Evolutionary conservation across 2,329 filamentous ascomycete species (phyloP).

Genomic region (Pseudogymnoascus sp.): DNA sequence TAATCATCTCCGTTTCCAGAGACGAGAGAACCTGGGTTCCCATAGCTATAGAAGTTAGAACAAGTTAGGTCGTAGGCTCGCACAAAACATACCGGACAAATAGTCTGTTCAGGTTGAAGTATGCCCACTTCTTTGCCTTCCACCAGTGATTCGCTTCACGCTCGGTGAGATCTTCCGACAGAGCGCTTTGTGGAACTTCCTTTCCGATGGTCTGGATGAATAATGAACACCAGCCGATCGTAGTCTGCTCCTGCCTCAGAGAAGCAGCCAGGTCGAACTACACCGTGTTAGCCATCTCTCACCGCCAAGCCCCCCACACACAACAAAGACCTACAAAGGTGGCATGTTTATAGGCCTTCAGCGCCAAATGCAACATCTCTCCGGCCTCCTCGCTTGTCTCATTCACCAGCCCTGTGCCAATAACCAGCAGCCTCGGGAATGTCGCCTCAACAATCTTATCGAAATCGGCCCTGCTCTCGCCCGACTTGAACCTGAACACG

Average conservation of each 20-base stretch:
- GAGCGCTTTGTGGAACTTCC: constrained; percentile 67
- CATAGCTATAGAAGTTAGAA: constrained; percentile 56
- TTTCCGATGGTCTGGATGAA: constrained; percentile 90
- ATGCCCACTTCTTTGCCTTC: constrained; percentile 99
- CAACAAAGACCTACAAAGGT: constrained; percentile 66
- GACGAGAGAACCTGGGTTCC: constrained; percentile 71
- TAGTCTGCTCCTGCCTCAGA: constrained; percentile 71
- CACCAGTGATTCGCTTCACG: constrained; percentile 96
- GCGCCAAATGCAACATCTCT: constrained; percentile 89
- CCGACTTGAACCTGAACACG: constrained; percentile 85
- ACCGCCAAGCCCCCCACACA: constrained; percentile 13
- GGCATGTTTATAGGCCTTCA: constrained; percentile 97
- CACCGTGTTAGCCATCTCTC: constrained; percentile 27
- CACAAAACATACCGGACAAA: constrained; percentile 67
- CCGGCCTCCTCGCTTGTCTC: constrained; percentile 91
- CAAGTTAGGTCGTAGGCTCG: neutral
- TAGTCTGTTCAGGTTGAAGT: constrained; percentile 92
- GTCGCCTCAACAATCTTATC: constrained; percentile 88
- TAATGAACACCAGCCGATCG: constrained; percentile 92
- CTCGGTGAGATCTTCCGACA: constrained; percentile 73
- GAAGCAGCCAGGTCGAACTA: constrained; percentile 80
- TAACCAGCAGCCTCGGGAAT: constrained; percentile 79
- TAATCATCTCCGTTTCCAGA: constrained; percentile 71
- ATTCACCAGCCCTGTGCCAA: constrained; percentile 81
- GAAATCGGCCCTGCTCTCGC: constrained; percentile 76